These are phyloP conservation scores for Combretum micranthum DNA, from an alignment of 345 rosid species.

Conservation along the genomic window DNA sequence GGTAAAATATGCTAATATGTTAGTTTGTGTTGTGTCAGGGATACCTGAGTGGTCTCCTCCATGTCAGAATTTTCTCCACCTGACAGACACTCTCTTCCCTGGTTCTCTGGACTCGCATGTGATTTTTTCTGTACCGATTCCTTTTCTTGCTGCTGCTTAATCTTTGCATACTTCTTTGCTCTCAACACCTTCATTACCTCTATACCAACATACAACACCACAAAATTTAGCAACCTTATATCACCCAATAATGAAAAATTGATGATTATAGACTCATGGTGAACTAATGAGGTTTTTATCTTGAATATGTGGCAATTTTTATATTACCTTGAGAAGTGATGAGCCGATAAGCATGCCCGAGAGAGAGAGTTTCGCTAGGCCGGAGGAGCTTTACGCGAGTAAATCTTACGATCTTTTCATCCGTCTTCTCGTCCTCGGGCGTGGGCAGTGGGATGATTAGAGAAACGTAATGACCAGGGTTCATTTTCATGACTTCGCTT, in stretches of 20 bases:
- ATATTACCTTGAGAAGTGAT: constrained; percentile 79
- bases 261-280: neutral
- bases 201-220: constrained; percentile 12
- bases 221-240: neutral
- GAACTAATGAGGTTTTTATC: neutral
- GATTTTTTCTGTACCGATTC: constrained; percentile 31
- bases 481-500: constrained; percentile 64
- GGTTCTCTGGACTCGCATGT: constrained; percentile 17
- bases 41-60: neutral
- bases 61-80: constrained; percentile 11
- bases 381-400: constrained; percentile 93
- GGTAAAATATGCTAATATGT: too few species aligned
- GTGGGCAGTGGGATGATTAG: constrained; percentile 73
- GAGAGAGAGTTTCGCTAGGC: constrained; percentile 66
- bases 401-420: constrained; percentile 39
- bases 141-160: constrained; percentile 38
- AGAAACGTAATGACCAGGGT: constrained; percentile 95
- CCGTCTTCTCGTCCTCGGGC: constrained; percentile 16
- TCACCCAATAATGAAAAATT: neutral
- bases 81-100: constrained; percentile 22
- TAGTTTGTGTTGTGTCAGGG: too few species aligned
- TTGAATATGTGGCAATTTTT: neutral
- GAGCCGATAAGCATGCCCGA: constrained; percentile 93
- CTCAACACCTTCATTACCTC: constrained; percentile 80
- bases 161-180: constrained; percentile 71